Evolutionary conservation across 805 yeast species (phyloP), one percentile per base, ranked within the genome.

Genomic region (Wickerhamomyces hampshirensis): DNA sequence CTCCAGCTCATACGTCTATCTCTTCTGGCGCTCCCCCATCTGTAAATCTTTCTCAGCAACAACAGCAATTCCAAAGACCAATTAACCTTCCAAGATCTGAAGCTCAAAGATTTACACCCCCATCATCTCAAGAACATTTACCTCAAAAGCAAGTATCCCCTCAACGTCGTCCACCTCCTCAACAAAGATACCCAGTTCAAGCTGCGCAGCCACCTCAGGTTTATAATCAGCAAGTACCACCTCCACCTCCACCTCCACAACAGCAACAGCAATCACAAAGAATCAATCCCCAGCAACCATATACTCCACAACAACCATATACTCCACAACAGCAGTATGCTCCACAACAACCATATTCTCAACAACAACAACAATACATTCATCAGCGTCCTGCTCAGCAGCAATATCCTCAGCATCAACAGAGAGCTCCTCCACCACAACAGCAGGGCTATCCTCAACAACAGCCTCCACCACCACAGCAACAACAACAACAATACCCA

Each of bases 51-150:
- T 33, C n/a, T 5, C 37, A 23, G 14, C 36, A 24, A n/a, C 30
- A 16, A 4, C 41, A 34, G 24, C 31, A 23, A 27, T 26, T 27
- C 44, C 36, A 29, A 38, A 41, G 33, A 45, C 40, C 42, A 14
- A 43, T 40, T n/a, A n/a, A n/a, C n/a, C n/a, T n/a, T 17, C 53
- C 55, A 32, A 49, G 47, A 33, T 51, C 50, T 16, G 50, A 40
- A 15, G 47, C 43, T 34, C 53, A 47, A 38, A 51, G 35, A 33
- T 41, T 46, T 19, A 34, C 47, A 13, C 48, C 46, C 29, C 42
- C 51, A n/a, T 39, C 35, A n/a, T 28, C 44, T 11, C 48, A 44
- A 27, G 52, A 47, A 24, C 43, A 39, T 18, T 21, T 33, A 9
- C 40, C 24, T 2, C 39, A 31, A 26, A 7, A 21, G 7, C 44